Conservation (phyloP, 495 filamentous ascomycete species). For the Lasiosphaeriaceae sp. region DNA sequence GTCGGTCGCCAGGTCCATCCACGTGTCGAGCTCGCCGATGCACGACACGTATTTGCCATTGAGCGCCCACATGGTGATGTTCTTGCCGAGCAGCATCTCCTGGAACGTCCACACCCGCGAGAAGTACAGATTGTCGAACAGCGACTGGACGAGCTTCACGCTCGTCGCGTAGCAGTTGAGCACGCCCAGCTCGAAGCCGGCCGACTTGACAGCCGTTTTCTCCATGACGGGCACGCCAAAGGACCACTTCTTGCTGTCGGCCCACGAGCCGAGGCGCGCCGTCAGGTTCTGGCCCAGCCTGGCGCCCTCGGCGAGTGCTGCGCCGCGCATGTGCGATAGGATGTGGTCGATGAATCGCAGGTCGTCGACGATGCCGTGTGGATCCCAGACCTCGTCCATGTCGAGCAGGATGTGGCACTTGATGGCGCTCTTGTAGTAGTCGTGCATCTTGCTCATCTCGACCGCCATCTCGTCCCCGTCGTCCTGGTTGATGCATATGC, state of each 20-base stretch:
- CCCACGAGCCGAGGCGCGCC: too few relatives aligned
- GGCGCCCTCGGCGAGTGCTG: too few relatives aligned
- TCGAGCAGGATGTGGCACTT: slow-evolving; percentile 23
- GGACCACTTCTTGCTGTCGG: too few relatives aligned
- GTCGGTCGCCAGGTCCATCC: slow-evolving; percentile 26
- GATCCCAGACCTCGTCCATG: slow-evolving; percentile 20
- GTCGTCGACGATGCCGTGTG: slow-evolving; percentile 13
- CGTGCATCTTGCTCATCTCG: slow-evolving; percentile 17
- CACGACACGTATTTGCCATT: slow-evolving; percentile 5
- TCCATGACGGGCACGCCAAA: too few relatives aligned
- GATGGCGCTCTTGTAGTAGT: slow-evolving; percentile 17
- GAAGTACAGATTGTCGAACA: slow-evolving; percentile 27
- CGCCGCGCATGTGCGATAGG: too few relatives aligned
- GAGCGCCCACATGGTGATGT: slow-evolving; percentile 21
- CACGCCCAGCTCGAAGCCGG: too few relatives aligned
- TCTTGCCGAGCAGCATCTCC: slow-evolving; percentile 29
- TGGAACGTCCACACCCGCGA: slow-evolving; percentile 25
- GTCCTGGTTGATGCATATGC: too few relatives aligned
- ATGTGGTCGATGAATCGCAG: too few relatives aligned
- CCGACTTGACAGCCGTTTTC: too few relatives aligned
- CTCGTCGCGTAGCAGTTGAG: too few relatives aligned
- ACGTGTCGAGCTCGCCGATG: slow-evolving; percentile 21
- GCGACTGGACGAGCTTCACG: slow-evolving; percentile 14
- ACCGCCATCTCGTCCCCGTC: too few relatives aligned
- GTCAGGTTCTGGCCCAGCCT: too few relatives aligned